A percentile compares a stretch with the other conserved stretches of the same genome.
Conservation (phyloP, 768 basidiomycete genomes). For the Nidula microcarpa region DNA sequence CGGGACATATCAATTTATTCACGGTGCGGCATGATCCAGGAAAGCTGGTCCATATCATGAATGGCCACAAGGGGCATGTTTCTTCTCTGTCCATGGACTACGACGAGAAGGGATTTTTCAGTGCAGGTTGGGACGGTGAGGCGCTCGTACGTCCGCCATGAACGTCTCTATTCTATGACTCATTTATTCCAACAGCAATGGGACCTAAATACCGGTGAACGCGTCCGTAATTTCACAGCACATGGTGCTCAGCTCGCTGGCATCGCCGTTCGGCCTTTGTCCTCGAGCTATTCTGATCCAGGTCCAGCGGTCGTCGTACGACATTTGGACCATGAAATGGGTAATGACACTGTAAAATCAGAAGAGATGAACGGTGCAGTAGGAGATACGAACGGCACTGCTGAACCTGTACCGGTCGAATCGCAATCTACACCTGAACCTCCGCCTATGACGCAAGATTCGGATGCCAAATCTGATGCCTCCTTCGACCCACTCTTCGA, state of each 20-base stretch:
- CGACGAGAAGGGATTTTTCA: slow-evolving; percentile 83
- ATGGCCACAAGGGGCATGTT: slow-evolving; percentile 76
- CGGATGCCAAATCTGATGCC: slow-evolving; percentile 72
- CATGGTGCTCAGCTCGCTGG: slow-evolving; percentile 85
- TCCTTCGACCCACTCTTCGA: slow-evolving; percentile 91
- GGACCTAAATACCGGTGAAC: slow-evolving; percentile 92
- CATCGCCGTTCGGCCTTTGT: slow-evolving; percentile 70
- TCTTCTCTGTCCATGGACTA: slow-evolving; percentile 81
- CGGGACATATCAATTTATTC: slow-evolving; percentile 89
- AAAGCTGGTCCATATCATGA: slow-evolving; percentile 64
- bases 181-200: slow-evolving; percentile 67
- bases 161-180: slow-evolving; percentile 3
- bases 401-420: slow-evolving; percentile 6
- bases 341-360: not conserved
- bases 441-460: slow-evolving; percentile 21
- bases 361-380: not conserved
- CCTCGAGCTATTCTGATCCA: slow-evolving; percentile 15
- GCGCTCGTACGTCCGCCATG: slow-evolving; percentile 57
- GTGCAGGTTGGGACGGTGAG: slow-evolving; percentile 93
- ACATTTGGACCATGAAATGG: not conserved
- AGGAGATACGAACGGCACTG: too few relatives aligned
- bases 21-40: slow-evolving; percentile 94
- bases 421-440: not conserved
- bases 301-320: slow-evolving; percentile 8
- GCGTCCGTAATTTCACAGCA: slow-evolving; percentile 69